phyloP scores from a whole-genome alignment of 192 early-diverging fungal genomes.

The Dimargaris cristalligena region DNA sequence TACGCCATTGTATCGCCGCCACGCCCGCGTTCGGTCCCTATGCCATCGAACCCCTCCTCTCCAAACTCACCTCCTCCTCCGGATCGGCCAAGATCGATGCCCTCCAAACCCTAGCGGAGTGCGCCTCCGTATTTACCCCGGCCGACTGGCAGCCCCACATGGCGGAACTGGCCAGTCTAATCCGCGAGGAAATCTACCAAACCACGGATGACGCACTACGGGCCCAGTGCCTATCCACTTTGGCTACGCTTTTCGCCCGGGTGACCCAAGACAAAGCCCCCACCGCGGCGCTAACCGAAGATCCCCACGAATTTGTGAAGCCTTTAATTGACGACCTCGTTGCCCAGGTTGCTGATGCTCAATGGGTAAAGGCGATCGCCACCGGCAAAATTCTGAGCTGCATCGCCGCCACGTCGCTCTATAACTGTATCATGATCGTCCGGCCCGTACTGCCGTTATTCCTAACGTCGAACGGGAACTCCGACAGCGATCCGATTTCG shows the following conservation, averaged over 20 bases:
- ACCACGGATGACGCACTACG: slow-evolving; percentile 51
- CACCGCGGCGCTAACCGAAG: slow-evolving; percentile 17
- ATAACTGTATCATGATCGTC: slow-evolving; percentile 33
- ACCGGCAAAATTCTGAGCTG: slow-evolving; percentile 46
- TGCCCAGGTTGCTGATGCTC: slow-evolving; percentile 31
- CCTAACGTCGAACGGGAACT: slow-evolving; percentile 35
- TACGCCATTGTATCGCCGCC: slow-evolving; percentile 62
- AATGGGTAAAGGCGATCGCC: slow-evolving; percentile 25
- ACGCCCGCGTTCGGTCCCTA: slow-evolving; percentile 60
- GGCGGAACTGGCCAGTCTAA: slow-evolving; percentile 51
- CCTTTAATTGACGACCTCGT: slow-evolving; percentile 35
- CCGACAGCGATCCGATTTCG: slow-evolving; percentile 38
- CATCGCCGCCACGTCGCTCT: slow-evolving; percentile 26
- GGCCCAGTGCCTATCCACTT: slow-evolving; percentile 45
- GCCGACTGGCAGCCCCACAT: slow-evolving; percentile 45
- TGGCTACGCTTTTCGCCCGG: slow-evolving; percentile 41
- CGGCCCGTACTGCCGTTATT: slow-evolving; percentile 44
- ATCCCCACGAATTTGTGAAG: slow-evolving; percentile 28
- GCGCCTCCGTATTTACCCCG: slow-evolving; percentile 59
- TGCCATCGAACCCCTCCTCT: slow-evolving; percentile 75
- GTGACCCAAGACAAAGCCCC: slow-evolving; percentile 25
- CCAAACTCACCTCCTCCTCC: slow-evolving; percentile 76
- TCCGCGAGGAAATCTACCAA: slow-evolving; percentile 50
- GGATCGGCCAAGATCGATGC: slow-evolving; percentile 88
- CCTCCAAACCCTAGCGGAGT: slow-evolving; percentile 69